Evolutionary conservation across 208 protist genomes (phyloP), one percentile per base, ranked within the genome.

Genomic region (Angomonas ambiguus): DNA sequence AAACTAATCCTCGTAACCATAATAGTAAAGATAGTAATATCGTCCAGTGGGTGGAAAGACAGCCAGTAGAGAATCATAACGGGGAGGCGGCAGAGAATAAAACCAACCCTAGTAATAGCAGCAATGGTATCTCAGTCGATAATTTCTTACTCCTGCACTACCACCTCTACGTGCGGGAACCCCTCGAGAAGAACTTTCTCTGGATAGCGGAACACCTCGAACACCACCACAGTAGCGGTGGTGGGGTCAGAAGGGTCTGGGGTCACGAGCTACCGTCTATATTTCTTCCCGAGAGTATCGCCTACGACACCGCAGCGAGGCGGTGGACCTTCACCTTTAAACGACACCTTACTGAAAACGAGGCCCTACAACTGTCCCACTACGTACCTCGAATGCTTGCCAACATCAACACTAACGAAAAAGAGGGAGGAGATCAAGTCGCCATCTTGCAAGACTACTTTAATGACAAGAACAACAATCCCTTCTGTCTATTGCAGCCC

Each of bases 401-500:
- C 62, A 61, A 51, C n/a, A 32, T 5, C 38, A 32, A 18, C 51
- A 27, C 35, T 41, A 53, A 20, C 0, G 59, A 67, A 13, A 35
- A 20, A 31, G 5, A 62, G 25, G 51, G 58, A 10, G 64, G 62
- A 34, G 27, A 16, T 33, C 24, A 45, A 18, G 32, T 13, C 18
- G 13, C 31, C 31, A 45, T 60, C 24, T 58, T 27, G 42, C 35
- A 22, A 25, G 56, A 16, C 63, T 79, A 48, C 3, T 53, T 27
- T 24, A 20, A 4, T 20, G 67, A 76, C 16, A 65, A 71, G 45
- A 75, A 76, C 64, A 71, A 28, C 2, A 83, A 79, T 57, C 77
- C 80, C 1, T 79, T 79, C 53, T 53, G 74, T 33, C 62, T 80
- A 20, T 79, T 85, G 11, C 87, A 83, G 66, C 77, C 72, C 13